Evolutionary conservation across 2,329 filamentous ascomycete genomes (phyloP).

Genomic region (Juglanconis oblonga): DNA sequence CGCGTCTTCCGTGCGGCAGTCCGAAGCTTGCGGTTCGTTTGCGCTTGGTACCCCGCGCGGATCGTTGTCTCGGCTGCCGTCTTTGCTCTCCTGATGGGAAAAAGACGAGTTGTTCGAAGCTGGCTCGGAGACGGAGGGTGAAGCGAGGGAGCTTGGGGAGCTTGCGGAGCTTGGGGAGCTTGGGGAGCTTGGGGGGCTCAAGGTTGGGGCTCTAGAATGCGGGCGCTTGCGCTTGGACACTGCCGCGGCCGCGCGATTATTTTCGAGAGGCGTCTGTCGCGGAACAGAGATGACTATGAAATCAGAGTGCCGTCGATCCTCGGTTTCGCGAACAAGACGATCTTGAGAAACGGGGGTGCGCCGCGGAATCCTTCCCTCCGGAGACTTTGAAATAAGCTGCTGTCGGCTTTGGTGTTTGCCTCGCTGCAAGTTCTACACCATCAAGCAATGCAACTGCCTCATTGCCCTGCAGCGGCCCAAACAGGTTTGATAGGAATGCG

Average conservation of each 20-base stretch:
- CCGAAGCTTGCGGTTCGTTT: not conserved
- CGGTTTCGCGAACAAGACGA: not conserved
- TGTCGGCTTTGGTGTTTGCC: conserved; percentile 3
- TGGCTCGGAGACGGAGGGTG: not conserved
- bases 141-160: too few relatives aligned
- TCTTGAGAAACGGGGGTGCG: not conserved
- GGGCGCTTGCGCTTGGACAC: not conserved
- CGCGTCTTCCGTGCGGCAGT: conserved; percentile 7
- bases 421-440: not conserved
- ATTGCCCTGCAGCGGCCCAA: conserved; percentile 12
- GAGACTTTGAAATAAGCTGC: not conserved
- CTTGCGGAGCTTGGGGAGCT: not conserved
- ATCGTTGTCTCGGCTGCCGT: not conserved
- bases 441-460: conserved; percentile 3
- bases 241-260: conserved; percentile 8
- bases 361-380: not conserved
- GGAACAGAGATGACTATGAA: not conserved
- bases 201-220: not conserved
- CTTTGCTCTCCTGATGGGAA: not conserved
- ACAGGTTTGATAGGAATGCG: not conserved
- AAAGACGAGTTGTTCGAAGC: not conserved
- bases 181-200: not conserved
- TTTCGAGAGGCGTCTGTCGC: not conserved
- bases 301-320: not conserved
- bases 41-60: not conserved